Base-by-base conservation (phyloP, 208 protist genomes). In the Wallacemonas sp. region DNA sequence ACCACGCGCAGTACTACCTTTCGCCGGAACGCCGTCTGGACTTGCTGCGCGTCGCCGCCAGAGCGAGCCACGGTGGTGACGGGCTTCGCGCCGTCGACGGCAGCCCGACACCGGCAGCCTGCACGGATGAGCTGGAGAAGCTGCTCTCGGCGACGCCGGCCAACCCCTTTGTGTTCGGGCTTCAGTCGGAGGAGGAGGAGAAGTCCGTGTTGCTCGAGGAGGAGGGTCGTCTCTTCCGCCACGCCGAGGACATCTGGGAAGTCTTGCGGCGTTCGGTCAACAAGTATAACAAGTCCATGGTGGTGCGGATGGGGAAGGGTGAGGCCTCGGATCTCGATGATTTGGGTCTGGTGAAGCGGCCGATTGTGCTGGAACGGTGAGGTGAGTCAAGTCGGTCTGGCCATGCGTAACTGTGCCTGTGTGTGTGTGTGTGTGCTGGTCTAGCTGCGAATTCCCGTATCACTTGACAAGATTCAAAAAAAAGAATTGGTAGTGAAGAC, bases 221-320 rank as follows among this genome's bases (percentile, higher is more conserved):
- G 54, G 70, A 58, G 24, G 29, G 19, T 13, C 68, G 50, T 21
- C 63, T 86, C 70, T 68, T 63, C 27, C 58, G 72, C 21, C 67
- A 72, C 24, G 66, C 71, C 1, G 57, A 59, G 3, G 76, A 79
- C 12, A 86, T 86, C 21, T 83, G 80, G 76, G 62, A 70, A 13
- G 66, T 76, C 3, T 61, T 86, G 50, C 69, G 61, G 19, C 76
- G 69, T 37, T 71, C 72, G 2, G 72, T 74, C 39, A 71, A 79
- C 32, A 66, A 73, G 53, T 78, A 76, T 68, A 86, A 86, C 59
- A 33, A 77, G 30, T 42, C 42, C 0, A n/a, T 57, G 9, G 12
- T 8, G 12, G 5, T 57, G 32, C 50, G 29, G 30, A 24, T 50
- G 57, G 39, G 59, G 66, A 17, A 76, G 39, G 64, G 69, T 62